Evolutionary conservation across 805 yeast genomes (phyloP).

Genomic region (Kodamaea sagamina): DNA sequence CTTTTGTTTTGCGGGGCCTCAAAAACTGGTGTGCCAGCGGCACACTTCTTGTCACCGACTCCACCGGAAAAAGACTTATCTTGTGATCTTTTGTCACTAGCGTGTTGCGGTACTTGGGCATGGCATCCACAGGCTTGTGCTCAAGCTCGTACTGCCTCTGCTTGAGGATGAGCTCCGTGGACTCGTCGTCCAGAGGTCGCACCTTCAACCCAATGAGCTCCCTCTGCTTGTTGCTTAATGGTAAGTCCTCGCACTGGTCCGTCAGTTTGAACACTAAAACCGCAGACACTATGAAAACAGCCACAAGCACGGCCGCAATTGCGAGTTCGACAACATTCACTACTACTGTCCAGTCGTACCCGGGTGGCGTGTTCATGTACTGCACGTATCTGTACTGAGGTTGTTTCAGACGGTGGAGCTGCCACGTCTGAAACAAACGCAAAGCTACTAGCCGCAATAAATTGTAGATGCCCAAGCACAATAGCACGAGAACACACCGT

Average conservation of each 20-base stretch:
- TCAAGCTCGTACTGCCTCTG: conserved; percentile 15
- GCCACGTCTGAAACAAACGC: conserved; percentile 1
- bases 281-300: conserved; percentile 23
- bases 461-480: not conserved
- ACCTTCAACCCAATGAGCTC: conserved; percentile 44
- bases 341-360: not conserved
- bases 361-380: not conserved
- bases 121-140: not conserved
- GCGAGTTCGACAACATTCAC: not conserved
- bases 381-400: conserved; percentile 2
- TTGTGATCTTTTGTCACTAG: not conserved
- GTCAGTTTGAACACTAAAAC: conserved; percentile 39
- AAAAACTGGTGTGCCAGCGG: conserved; percentile 1
- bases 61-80: too few relatives aligned
- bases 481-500: not conserved
- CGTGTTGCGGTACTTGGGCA: conserved; percentile 3
- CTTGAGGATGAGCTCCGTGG: conserved; percentile 21
- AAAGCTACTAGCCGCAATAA: not conserved
- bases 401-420: conserved; percentile 1
- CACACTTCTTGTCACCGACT: not conserved
- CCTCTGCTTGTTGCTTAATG: conserved; percentile 49
- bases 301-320: not conserved
- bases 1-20: not conserved
- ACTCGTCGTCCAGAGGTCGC: conserved; percentile 4
- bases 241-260: conserved; percentile 54